phyloP scores from a whole-genome alignment of 73 alveolate genomes.

The Tetrahymena borealis region DNA sequence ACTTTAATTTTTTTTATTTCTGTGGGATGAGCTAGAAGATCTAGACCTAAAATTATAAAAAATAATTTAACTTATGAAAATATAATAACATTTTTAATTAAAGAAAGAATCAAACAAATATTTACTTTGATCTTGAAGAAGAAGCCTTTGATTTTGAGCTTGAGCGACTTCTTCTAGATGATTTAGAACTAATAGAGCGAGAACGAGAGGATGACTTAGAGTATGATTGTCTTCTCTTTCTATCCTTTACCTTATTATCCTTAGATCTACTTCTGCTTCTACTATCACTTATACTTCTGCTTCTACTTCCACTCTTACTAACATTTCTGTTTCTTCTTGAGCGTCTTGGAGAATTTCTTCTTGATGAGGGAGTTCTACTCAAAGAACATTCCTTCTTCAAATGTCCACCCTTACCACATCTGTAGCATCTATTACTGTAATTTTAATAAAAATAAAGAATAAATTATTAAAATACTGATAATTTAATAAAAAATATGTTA shows the following conservation, averaged over 20 bases:
- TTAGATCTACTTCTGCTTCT: not conserved
- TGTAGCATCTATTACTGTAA: conserved; percentile 50
- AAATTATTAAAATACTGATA: not conserved
- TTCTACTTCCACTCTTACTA: not conserved
- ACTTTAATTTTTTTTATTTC: not conserved
- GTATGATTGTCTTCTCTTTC: conserved; percentile 19
- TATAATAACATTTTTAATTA: not conserved
- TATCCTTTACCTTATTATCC: not conserved
- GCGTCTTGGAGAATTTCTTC: not conserved
- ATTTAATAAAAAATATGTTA: not conserved
- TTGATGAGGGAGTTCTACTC: conserved; percentile 31
- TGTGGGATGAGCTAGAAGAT: not conserved
- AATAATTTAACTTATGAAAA: not conserved
- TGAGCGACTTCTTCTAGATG: too few relatives aligned
- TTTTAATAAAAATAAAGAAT: conserved; percentile 8
- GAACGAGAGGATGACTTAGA: conserved; percentile 25
- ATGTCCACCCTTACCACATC: conserved; percentile 53
- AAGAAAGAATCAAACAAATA: too few relatives aligned
- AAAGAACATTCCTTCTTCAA: conserved; percentile 48
- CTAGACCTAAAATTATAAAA: not conserved
- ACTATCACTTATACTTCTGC: not conserved
- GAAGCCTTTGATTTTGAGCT: not conserved
- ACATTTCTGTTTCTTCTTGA: not conserved
- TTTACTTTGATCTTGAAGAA: not conserved
- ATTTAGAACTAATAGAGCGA: too few relatives aligned